phyloP scores from a whole-genome alignment of 352 stramenopile species.

The Phytophthora nicotianae region DNA sequence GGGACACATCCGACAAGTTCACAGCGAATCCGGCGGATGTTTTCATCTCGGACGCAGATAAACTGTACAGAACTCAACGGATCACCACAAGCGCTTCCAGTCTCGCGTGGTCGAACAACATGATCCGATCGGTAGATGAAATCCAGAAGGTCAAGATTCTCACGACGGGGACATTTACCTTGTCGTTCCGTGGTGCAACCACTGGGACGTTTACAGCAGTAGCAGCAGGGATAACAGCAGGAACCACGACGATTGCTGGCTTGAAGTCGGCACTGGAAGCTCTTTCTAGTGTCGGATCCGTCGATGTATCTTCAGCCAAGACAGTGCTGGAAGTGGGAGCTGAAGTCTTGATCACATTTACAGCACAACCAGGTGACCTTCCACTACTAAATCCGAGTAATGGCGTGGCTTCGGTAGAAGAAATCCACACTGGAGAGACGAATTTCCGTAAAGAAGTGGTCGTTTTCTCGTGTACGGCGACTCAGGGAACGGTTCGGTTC shows the following conservation, averaged over 20 bases:
- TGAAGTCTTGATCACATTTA: slow-evolving; percentile 64
- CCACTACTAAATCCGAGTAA: slow-evolving; percentile 33
- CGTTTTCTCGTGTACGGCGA: slow-evolving; percentile 58
- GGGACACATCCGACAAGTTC: slow-evolving; percentile 66
- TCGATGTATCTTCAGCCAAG: slow-evolving; percentile 37
- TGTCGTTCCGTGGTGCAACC: slow-evolving; percentile 54
- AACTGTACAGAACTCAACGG: slow-evolving; percentile 56
- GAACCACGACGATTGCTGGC: slow-evolving; percentile 33
- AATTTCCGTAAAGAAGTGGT: slow-evolving; percentile 73
- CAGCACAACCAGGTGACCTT: slow-evolving; percentile 47
- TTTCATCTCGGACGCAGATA: slow-evolving; percentile 54
- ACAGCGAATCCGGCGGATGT: slow-evolving; percentile 49
- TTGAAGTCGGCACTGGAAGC: slow-evolving; percentile 43
- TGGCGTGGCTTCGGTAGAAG: slow-evolving; percentile 33
- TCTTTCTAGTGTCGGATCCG: slow-evolving; percentile 45
- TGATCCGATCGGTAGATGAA: slow-evolving; percentile 32
- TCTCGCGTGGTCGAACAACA: slow-evolving; percentile 58
- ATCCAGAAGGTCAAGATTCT: slow-evolving; percentile 56
- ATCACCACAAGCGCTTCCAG: slow-evolving; percentile 58
- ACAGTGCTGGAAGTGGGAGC: slow-evolving; percentile 26
- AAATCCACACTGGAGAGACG: slow-evolving; percentile 41
- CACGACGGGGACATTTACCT: slow-evolving; percentile 39
- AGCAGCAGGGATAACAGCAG: slow-evolving; percentile 21
- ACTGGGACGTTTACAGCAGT: slow-evolving; percentile 30
- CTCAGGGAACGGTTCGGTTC: slow-evolving; percentile 41